Percentiles rank a stretch among this genome's conserved stretches.
Evolutionary conservation across 2,329 filamentous ascomycete genomes (phyloP).

Genomic region (Hysterium pulicare): DNA sequence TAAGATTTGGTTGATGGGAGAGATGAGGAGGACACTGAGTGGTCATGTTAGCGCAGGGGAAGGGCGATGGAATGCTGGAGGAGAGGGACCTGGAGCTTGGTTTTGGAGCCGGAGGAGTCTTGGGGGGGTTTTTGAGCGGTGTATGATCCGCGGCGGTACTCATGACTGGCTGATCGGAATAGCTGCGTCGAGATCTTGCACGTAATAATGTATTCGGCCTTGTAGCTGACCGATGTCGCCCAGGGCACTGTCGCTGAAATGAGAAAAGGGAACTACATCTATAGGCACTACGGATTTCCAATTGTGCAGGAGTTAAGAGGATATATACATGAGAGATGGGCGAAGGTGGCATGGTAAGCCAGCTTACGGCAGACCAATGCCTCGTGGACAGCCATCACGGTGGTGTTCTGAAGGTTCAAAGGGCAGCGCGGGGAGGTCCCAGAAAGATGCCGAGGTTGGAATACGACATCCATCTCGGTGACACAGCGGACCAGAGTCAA

Average conservation of each 20-base stretch:
- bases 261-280: background rate
- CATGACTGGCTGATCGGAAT: constrained; percentile 22
- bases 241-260: no score
- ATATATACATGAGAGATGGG: background rate
- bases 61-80: background rate
- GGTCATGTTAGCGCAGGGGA: background rate
- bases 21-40: constrained; percentile 77
- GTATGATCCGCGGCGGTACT: constrained; percentile 30
- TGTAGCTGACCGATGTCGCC: no score
- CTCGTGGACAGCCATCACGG: constrained; percentile 17
- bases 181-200: no score
- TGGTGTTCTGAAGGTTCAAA: constrained; percentile 10
- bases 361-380: constrained; percentile 9
- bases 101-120: constrained; percentile 48
- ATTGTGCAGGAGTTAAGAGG: background rate
- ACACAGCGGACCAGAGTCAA: constrained; percentile 10
- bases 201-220: no score
- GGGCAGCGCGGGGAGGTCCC: constrained; percentile 20
- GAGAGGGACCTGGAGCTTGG: constrained; percentile 60
- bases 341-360: constrained; percentile 25
- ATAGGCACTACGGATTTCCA: background rate
- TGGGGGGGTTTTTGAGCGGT: constrained; percentile 28
- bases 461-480: background rate
- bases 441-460: constrained; percentile 30
- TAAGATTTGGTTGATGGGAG: constrained; percentile 80